These are phyloP conservation scores for Eucalyptus brandiana DNA, from an alignment of 345 rosid species.

Conservation along the genomic window DNA sequence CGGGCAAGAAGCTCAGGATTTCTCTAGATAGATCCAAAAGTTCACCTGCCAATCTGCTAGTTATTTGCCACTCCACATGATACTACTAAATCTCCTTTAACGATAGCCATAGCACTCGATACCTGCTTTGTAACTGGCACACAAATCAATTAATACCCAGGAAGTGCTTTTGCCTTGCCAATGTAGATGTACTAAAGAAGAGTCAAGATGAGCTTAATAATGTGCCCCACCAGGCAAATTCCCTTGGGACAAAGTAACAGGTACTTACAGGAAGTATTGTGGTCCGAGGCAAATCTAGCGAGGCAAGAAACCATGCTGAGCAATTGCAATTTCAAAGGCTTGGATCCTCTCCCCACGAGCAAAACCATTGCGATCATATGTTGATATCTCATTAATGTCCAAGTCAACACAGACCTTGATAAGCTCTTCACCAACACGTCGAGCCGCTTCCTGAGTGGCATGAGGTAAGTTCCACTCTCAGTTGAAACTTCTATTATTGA, in stretches of 20 bases:
- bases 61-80: neutral
- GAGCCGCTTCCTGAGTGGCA: constrained; percentile 64
- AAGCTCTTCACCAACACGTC: constrained; percentile 76
- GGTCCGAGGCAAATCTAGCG: constrained; percentile 5
- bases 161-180: neutral
- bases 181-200: neutral
- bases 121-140: neutral
- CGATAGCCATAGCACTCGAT: neutral
- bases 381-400: constrained; percentile 58
- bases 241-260: neutral
- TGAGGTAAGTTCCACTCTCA: neutral
- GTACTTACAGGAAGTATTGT: neutral
- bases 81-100: neutral
- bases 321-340: constrained; percentile 71
- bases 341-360: constrained; percentile 67
- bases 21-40: neutral
- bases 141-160: neutral
- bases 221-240: neutral
- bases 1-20: neutral
- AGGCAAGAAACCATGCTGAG: constrained; percentile 61
- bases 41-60: neutral
- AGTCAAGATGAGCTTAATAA: neutral
- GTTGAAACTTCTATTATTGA: neutral
- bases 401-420: constrained; percentile 51
- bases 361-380: constrained; percentile 75